Conservation (phyloP, 163 green algal species). For the Chlorella variabilis region DNA sequence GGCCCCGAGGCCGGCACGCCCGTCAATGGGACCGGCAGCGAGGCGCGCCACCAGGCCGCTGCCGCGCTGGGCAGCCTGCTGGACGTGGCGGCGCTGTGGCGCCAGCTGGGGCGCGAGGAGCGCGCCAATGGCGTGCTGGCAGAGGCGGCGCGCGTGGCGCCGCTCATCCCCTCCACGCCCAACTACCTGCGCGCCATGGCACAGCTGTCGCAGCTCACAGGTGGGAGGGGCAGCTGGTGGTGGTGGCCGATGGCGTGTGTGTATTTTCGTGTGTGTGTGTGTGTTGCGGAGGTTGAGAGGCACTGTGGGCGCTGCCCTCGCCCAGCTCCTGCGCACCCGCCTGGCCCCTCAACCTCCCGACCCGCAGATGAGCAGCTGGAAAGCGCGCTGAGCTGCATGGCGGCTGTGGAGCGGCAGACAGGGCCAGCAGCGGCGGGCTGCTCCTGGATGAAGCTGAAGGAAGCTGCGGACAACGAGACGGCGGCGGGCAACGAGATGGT, state of each 20-base stretch:
- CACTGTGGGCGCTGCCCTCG: no score
- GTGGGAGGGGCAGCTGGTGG: not conserved
- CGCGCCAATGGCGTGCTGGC: not conserved
- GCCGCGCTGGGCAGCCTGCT: constrained; percentile 6
- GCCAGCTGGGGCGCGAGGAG: constrained; percentile 9
- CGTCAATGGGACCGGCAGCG: not conserved
- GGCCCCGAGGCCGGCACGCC: not conserved
- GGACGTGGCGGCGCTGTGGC: constrained; percentile 1
- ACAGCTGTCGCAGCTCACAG: constrained; percentile 9
- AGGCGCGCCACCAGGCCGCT: not conserved
- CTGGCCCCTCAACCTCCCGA: not conserved
- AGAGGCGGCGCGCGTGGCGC: not conserved
- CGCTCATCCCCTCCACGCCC: not conserved
- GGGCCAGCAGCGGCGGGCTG: not conserved
- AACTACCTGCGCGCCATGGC: constrained; percentile 16
- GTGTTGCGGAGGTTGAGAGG: no score
- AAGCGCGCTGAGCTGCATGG: not conserved
- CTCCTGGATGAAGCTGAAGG: not conserved
- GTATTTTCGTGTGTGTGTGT: no score
- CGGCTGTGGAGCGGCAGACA: not conserved
- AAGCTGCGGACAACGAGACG: not conserved
- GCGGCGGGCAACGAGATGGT: not conserved
- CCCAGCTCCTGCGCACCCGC: not conserved
- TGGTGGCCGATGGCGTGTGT: not conserved
- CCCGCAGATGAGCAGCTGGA: constrained; percentile 21